Evolutionary conservation across 495 filamentous ascomycete genomes (phyloP), one percentile per base, ranked within the genome.

Genomic region (Penicillium daleae): DNA sequence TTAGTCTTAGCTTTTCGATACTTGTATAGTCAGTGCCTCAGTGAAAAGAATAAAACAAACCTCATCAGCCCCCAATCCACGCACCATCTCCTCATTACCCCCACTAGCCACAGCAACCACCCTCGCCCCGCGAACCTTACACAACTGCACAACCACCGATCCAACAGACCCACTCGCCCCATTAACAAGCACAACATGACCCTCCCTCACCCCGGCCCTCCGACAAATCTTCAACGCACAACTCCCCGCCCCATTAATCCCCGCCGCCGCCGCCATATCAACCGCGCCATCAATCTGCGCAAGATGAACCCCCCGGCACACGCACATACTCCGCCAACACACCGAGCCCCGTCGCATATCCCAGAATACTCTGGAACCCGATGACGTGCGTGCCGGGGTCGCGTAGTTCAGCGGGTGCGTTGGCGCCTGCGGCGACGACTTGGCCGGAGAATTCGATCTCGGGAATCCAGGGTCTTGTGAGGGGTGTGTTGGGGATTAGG

Each of bases 121-220:
- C 35, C 49, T 62, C 2, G 65, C 70, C 3, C 69, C 67, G 26
- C 67, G 62, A 2, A 70, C 5, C 58, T 70, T 72, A 54, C 67
- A 70, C 32, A 72, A 33, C 60, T 70, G 70, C 55, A 69, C 49
- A 17, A 72, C 49, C 17, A 69, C 56, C 13, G 63, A 59, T 0
- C 66, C 66, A 19, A 69, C 63, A 15, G 66, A 69, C n/a, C 70
- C 70, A 33, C 70, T 72, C 7, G 70, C 70, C 15, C 70, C 70
- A 56, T 70, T 72, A 6, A 72, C 60, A 6, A 72, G 60, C 24
- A 72, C 67, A 0, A 48, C 56, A 56, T 70, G 70, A 35, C 70
- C 67, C 31, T 65, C 54, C n/a, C 62, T 62, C n/a, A 72, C 64
- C 19, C 70, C 70, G 6, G 62, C 67, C 21, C 60, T 58, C 35